Base-by-base conservation (phyloP, 2,329 filamentous ascomycete genomes). In the Madurella mycetomatis region DNA sequence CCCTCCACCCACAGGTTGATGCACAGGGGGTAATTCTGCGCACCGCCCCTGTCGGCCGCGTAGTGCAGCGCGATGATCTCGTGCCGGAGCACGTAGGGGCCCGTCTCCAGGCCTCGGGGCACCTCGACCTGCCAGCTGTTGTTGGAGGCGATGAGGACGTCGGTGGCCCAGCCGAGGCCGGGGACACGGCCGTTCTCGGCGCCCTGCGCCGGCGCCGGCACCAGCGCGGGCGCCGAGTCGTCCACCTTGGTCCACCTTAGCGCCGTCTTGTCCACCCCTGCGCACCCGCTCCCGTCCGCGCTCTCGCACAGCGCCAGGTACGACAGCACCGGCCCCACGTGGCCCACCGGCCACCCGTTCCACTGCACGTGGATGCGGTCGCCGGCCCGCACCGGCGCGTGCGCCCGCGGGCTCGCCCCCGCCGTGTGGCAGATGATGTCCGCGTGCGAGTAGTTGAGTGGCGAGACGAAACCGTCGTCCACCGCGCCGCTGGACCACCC, bases 381-480 rank as follows among this genome's bases (percentile, higher is more conserved):
- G 57, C 84, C 85, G 11, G 83, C 81, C 15, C 72, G 70, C 45
- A 86, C 75, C n/a, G 76, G 71, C 16, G 79, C 81, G 58, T 76
- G 73, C 54, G 75, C 71, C 15, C 69, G 62, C 40, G 76, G 80
- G n/a, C 76, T 74, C 31, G 74, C 73, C 31, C 78, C 82, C 42
- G 70, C 69, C 66, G 75, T 75, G 74, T 87, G 84, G 73, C 83
- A 86, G 70, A 83, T 81, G 60, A 86, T 84, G 64, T 84, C 74
- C 34, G 73, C 56, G 32, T 67, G 66, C 19, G 67, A 65, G 68
- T 80, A 84, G 54, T 70, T 69, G 41, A 65, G 62, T 1, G 74
- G 74, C 15, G 73, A 67, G 54, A 84, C 70, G 65, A 76, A 84
- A 31, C 80, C 80, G 59, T 78, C 73, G 63, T 82, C 79, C 1